Evolutionary conservation across 805 yeast genomes (phyloP).

Genomic region (Suhomyces xylopsoci): DNA sequence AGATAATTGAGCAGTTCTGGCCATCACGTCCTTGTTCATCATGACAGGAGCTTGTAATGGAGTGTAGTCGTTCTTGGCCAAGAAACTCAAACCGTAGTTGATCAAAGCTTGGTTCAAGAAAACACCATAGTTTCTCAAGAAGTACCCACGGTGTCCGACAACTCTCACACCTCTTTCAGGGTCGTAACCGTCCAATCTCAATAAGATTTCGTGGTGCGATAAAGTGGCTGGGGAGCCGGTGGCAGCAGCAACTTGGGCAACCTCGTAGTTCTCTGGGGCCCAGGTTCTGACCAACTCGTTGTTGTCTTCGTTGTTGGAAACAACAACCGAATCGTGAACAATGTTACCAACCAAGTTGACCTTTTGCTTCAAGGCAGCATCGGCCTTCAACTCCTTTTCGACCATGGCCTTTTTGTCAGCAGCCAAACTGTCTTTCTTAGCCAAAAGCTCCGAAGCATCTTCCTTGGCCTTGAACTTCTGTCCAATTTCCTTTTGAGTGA

Average conservation of each 20-base stretch:
- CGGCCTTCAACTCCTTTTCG: conserved; percentile 75
- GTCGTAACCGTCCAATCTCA: conserved; percentile 95
- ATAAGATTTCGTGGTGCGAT: conserved; percentile 92
- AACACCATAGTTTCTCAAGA: conserved; percentile 92
- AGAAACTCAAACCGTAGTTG: conserved; percentile 88
- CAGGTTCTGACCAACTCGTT: conserved; percentile 85
- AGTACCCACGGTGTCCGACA: conserved; percentile 98
- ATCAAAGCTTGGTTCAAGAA: conserved; percentile 97
- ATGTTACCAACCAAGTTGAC: conserved; percentile 91
- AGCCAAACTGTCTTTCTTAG: conserved; percentile 73
- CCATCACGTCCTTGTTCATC: conserved; percentile 99
- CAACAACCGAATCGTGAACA: conserved; percentile 88
- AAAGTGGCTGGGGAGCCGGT: conserved; percentile 73
- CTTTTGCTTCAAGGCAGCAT: conserved; percentile 67
- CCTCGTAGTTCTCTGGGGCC: conserved; percentile 72
- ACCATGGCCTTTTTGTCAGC: conserved; percentile 65
- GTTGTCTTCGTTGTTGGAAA: conserved; percentile 84
- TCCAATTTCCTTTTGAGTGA: conserved; percentile 90
- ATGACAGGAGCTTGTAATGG: conserved; percentile 98
- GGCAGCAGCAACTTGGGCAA: conserved; percentile 68
- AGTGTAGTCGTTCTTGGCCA: conserved; percentile 72
- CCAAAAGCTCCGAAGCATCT: conserved; percentile 81
- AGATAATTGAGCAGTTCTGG: conserved; percentile 96
- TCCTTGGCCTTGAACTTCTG: conserved; percentile 90
- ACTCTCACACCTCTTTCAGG: conserved; percentile 98